Evolutionary conservation across 2,329 filamentous ascomycete species (phyloP).

Genomic region (Cytospora paraplurivora): DNA sequence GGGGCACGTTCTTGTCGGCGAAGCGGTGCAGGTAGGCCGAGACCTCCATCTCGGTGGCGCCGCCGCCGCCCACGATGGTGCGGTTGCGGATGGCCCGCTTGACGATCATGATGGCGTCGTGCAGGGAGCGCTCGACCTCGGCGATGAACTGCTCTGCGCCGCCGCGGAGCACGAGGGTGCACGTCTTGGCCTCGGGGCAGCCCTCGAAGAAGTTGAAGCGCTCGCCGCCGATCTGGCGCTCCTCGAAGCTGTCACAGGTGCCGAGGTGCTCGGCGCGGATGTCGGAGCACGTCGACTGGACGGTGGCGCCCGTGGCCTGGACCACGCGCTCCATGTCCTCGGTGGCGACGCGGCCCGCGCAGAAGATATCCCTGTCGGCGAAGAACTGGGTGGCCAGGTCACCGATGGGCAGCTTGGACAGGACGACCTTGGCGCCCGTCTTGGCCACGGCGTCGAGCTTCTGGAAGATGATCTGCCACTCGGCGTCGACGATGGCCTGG

Average conservation of each 20-base stretch:
- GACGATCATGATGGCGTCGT: constrained; percentile 99
- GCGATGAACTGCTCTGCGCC: constrained; percentile 99
- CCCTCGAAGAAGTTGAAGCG: constrained; percentile 98
- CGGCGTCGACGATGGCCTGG: constrained; percentile 97
- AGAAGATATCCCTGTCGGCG: constrained; percentile 97
- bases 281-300: constrained; percentile 96
- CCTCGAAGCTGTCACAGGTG: constrained; percentile 87
- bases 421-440: constrained; percentile 94
- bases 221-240: constrained; percentile 95
- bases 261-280: constrained; percentile 88
- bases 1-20: constrained; percentile 86
- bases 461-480: constrained; percentile 99
- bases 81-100: constrained; percentile 96
- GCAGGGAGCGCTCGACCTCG: constrained; percentile 94
- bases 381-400: constrained; percentile 98
- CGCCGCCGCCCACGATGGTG: constrained; percentile 91
- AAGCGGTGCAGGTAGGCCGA: constrained; percentile 91
- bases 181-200: constrained; percentile 94
- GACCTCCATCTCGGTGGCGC: constrained; percentile 94
- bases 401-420: constrained; percentile 96
- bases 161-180: constrained; percentile 90
- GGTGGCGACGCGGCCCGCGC: constrained; percentile 85
- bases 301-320: constrained; percentile 86
- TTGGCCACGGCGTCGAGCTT: constrained; percentile 95
- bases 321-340: constrained; percentile 97